Evolutionary conservation across 805 yeast species (phyloP), one percentile per base, ranked within the genome.

Genomic region (Candida dendrica): DNA sequence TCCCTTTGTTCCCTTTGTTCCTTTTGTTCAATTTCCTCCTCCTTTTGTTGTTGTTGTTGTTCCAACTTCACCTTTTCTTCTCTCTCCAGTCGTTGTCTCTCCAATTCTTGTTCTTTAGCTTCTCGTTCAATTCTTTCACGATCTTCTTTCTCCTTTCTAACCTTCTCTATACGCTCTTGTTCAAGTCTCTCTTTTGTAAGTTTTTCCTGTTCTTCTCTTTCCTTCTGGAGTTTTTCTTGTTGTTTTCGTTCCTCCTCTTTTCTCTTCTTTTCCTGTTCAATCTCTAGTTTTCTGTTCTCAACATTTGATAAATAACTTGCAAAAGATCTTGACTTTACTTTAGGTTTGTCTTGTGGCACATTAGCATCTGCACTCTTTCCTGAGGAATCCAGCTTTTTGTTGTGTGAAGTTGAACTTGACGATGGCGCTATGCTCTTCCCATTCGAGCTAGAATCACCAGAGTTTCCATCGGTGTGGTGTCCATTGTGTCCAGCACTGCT

Each of bases 301-400:
- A 59, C 58, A 37, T 57, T 58, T 26, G 63, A 59, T 17, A 61
- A 44, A 42, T 61, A 61, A 35, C 60, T 60, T 32, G 64, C 56
- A 36, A 61, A 38, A 2, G 64, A 59, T 39, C 64, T 51, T 33
- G 48, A 57, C n/a, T 27, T 27, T 46, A 19, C 26, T 34, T 34
- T 34, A 11, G 16, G 27, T n/a, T 27, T 27, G 4, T 27, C 30
- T 27, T 27, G 30, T 4, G 30, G 7, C 7, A 7, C 27, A 24
- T 24, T 24, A 8, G n/a, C n/a, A n/a, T n/a, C n/a, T n/a, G n/a
- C n/a, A n/a, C n/a, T n/a, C n/a, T n/a, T n/a, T n/a, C n/a, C n/a
- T n/a, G n/a, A n/a, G n/a, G n/a, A n/a, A n/a, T n/a, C n/a, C n/a
- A 11, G 16, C 17, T n/a, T 27, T 27, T 13, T 27, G n/a, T 27